phyloP scores from a whole-genome alignment of 352 stramenopile species.

The Blastocystis sp. region DNA sequence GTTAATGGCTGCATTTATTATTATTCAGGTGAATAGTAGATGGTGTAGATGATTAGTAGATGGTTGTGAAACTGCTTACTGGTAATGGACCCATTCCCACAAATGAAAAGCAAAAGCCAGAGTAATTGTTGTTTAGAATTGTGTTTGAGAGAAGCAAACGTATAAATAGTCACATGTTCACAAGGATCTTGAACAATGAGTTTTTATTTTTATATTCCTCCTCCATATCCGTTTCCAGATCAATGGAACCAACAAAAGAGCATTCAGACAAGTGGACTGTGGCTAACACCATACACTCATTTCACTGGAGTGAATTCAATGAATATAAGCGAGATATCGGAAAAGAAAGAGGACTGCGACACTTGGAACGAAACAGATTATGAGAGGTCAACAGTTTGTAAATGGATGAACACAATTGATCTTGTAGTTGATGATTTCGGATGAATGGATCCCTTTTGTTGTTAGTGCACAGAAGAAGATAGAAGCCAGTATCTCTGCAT shows the following conservation, averaged over 20 bases:
- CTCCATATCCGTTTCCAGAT: conserved; percentile 47
- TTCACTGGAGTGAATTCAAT: background rate
- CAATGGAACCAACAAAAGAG: background rate
- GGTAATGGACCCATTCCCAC: background rate
- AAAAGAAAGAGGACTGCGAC: background rate
- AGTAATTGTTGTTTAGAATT: conserved; percentile 23
- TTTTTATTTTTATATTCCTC: background rate
- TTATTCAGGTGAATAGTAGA: background rate
- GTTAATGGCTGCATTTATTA: conserved; percentile 42
- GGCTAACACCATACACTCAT: background rate
- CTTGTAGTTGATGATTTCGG: background rate
- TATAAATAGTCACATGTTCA: too few species aligned
- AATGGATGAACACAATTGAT: background rate
- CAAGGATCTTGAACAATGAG: background rate
- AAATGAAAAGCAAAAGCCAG: background rate
- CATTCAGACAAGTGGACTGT: background rate
- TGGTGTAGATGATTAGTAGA: background rate
- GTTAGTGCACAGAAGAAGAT: conserved; percentile 2
- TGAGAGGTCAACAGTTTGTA: background rate
- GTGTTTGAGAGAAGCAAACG: background rate
- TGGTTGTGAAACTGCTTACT: background rate
- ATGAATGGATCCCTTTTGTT: conserved; percentile 34
- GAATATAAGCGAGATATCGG: background rate
- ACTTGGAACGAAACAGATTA: background rate
- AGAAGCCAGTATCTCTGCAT: background rate